Evolutionary conservation across 805 yeast species (phyloP).

Genomic region (Kazachstania psychrophila): DNA sequence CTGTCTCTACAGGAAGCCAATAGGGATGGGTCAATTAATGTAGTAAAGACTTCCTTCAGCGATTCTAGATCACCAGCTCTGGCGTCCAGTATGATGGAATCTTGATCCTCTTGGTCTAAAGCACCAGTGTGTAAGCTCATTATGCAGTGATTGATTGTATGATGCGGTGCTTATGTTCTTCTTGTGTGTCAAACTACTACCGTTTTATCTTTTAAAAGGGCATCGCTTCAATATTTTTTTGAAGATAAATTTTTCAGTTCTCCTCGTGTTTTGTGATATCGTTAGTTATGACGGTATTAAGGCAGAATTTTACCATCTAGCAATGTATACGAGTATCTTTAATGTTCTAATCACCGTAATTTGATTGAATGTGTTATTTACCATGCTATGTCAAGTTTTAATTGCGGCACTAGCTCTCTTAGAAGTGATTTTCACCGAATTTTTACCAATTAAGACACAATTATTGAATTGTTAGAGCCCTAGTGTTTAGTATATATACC

Average conservation of each 20-base stretch:
- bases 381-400: no score
- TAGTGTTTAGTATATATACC: no score
- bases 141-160: no score
- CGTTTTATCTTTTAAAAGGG: no score
- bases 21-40: constrained; percentile 39
- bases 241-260: background rate
- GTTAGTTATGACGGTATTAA: background rate
- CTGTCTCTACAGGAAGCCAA: constrained; percentile 49
- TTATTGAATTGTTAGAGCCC: no score
- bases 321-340: no score
- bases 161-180: background rate
- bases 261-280: background rate
- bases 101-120: constrained; percentile 66
- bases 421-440: no score
- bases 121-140: constrained; percentile 29
- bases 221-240: no score
- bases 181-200: background rate
- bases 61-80: constrained; percentile 81
- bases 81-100: constrained; percentile 71
- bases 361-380: no score
- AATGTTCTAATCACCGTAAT: no score
- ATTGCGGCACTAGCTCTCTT: no score
- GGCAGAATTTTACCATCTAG: background rate
- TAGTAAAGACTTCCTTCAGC: constrained; percentile 56
- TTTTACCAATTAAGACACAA: no score